A percentile compares a stretch with the other conserved stretches of the same genome.
Conservation (phyloP, 495 filamentous ascomycete species). For the Talaromyces trachyspermus region DNA sequence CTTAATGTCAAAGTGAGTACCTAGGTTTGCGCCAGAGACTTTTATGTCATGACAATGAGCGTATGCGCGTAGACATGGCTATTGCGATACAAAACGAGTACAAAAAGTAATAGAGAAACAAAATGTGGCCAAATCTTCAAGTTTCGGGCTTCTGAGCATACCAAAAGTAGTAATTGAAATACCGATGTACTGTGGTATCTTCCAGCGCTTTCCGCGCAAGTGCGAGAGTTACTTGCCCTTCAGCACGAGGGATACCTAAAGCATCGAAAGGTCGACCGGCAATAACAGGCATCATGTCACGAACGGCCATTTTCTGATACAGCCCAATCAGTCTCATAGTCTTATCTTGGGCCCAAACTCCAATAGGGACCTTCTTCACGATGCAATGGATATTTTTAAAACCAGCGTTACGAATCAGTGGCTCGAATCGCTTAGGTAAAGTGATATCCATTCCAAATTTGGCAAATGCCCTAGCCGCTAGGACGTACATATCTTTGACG, state of each 20-base stretch:
- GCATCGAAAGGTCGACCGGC: constrained; percentile 1
- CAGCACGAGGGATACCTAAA: not conserved
- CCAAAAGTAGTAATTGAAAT: constrained; percentile 7
- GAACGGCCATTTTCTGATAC: constrained; percentile 5
- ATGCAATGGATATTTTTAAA: constrained; percentile 44
- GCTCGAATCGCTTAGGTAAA: constrained; percentile 6
- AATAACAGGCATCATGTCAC: not conserved
- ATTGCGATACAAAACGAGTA: too few relatives aligned
- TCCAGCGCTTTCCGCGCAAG: constrained; percentile 2
- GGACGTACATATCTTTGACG: constrained; percentile 8
- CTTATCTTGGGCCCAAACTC: constrained; percentile 18
- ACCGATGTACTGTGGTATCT: not conserved
- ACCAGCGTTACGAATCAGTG: constrained; percentile 35
- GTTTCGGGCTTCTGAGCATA: not conserved
- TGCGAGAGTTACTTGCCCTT: constrained; percentile 3
- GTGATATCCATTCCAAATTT: constrained; percentile 6
- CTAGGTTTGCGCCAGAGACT: too few relatives aligned
- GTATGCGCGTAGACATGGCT: not conserved
- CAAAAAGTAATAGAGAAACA: too few relatives aligned
- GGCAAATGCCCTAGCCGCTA: not conserved
- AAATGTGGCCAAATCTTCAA: not conserved
- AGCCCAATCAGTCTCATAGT: constrained; percentile 2
- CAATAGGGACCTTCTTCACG: constrained; percentile 16
- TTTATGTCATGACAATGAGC: too few relatives aligned
- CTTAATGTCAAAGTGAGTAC: too few relatives aligned